phyloP scores from a whole-genome alignment of 208 protist genomes.

The Leishmania martiniquensis region DNA sequence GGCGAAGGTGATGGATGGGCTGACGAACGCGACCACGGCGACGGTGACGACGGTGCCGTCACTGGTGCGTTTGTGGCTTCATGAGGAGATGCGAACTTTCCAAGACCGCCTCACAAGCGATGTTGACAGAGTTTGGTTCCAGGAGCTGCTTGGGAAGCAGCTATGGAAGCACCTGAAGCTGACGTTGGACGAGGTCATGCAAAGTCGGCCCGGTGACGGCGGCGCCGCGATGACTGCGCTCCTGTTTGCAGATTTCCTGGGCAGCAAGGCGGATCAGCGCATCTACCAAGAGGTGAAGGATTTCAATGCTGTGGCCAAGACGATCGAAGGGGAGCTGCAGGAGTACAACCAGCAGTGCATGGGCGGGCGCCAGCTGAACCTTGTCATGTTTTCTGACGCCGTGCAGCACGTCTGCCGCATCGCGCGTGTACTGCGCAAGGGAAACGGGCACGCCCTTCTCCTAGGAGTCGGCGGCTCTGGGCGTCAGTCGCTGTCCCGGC shows the following conservation, averaged over 20 bases:
- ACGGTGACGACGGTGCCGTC: conserved; percentile 47
- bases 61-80: conserved; percentile 94
- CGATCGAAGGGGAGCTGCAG: conserved; percentile 88
- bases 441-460: conserved; percentile 96
- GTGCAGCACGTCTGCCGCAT: conserved; percentile 97
- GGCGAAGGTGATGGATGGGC: conserved; percentile 97
- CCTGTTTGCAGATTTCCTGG: conserved; percentile 96
- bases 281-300: conserved; percentile 93
- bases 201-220: background rate
- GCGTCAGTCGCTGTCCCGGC: conserved; percentile 94
- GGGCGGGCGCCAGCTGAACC: conserved; percentile 86
- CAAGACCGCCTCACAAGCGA: conserved; percentile 94
- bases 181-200: conserved; percentile 69
- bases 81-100: conserved; percentile 97
- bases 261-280: conserved; percentile 61
- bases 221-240: conserved; percentile 26
- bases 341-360: conserved; percentile 94
- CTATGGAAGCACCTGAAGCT: conserved; percentile 87
- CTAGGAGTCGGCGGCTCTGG: conserved; percentile 99
- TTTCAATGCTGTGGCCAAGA: conserved; percentile 71
- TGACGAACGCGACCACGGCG: conserved; percentile 86
- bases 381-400: conserved; percentile 98
- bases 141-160: conserved; percentile 79
- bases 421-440: conserved; percentile 95
- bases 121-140: conserved; percentile 93